Evolutionary conservation across 345 rosid species (phyloP).

Genomic region (Cardamine resedifolia): DNA sequence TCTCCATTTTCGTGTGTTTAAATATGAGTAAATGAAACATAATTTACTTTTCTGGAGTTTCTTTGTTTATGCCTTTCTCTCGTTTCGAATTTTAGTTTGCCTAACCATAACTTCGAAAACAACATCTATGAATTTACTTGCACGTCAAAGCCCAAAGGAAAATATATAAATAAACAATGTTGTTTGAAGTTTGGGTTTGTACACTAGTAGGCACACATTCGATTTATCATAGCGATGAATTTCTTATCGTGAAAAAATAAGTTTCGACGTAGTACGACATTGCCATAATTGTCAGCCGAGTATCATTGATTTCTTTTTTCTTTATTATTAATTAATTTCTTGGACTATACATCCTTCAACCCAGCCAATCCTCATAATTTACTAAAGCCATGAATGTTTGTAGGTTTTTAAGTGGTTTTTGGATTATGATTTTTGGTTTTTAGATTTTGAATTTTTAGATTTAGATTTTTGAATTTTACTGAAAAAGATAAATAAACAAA

Average conservation of each 20-base stretch:
- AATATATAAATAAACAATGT: not conserved
- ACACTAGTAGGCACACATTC: not conserved
- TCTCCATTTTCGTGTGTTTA: not conserved
- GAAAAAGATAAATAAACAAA: too few species aligned
- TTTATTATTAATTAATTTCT: too few species aligned
- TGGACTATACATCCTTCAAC: not conserved
- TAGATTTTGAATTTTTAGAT: too few species aligned
- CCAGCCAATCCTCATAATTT: too few species aligned
- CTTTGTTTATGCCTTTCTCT: not conserved
- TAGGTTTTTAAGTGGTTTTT: too few species aligned
- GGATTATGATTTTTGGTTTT: too few species aligned
- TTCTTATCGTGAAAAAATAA: not conserved
- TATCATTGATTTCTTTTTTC: not conserved
- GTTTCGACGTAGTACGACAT: not conserved
- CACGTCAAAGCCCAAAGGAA: constrained; percentile 18
- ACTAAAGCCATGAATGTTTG: too few species aligned
- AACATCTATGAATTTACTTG: constrained; percentile 17
- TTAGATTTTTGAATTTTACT: too few species aligned
- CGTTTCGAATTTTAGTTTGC: constrained; percentile 6
- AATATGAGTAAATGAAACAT: not conserved
- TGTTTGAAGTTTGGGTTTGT: not conserved
- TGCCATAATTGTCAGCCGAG: constrained; percentile 1
- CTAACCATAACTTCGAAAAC: constrained; percentile 15
- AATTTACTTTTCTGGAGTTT: not conserved
- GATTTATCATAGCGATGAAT: not conserved